Conservation (phyloP, 2,329 filamentous ascomycete genomes). For the Emergomyces africanus region DNA sequence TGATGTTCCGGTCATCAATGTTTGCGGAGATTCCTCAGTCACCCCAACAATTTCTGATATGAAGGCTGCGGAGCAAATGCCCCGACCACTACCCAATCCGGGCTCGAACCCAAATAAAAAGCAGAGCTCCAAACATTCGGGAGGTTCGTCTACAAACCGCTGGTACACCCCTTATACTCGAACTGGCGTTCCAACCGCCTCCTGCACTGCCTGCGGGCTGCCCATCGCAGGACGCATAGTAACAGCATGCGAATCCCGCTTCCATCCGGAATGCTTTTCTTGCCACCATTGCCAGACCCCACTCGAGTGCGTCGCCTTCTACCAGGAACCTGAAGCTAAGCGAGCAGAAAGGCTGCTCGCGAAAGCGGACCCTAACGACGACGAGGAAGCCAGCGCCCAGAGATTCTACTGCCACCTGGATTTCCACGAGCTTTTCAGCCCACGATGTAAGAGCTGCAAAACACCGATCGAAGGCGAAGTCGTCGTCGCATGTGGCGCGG, state of each 20-base stretch:
- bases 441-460: constrained; percentile 88
- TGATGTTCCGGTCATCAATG: constrained; percentile 12
- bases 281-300: constrained; percentile 79
- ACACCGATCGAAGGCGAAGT: constrained; percentile 95
- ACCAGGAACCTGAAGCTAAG: constrained; percentile 68
- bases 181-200: constrained; percentile 47
- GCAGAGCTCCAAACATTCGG: not conserved
- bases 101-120: constrained; percentile 7
- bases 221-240: constrained; percentile 87
- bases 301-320: constrained; percentile 92
- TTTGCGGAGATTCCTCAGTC: constrained; percentile 7
- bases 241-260: constrained; percentile 65
- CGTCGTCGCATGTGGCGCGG: constrained; percentile 81
- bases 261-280: constrained; percentile 86
- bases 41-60: constrained; percentile 20
- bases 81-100: constrained; percentile 13
- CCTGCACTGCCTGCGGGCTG: constrained; percentile 70
- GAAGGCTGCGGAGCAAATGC: constrained; percentile 8
- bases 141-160: constrained; percentile 14
- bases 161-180: constrained; percentile 32
- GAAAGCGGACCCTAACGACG: constrained; percentile 49
- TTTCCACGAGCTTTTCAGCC: constrained; percentile 89
- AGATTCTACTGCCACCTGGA: constrained; percentile 98
- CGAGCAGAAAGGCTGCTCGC: constrained; percentile 60
- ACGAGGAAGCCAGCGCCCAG: constrained; percentile 45